Base-by-base conservation (phyloP, 2,329 filamentous ascomycete genomes). In the Fusarium denticulatum region DNA sequence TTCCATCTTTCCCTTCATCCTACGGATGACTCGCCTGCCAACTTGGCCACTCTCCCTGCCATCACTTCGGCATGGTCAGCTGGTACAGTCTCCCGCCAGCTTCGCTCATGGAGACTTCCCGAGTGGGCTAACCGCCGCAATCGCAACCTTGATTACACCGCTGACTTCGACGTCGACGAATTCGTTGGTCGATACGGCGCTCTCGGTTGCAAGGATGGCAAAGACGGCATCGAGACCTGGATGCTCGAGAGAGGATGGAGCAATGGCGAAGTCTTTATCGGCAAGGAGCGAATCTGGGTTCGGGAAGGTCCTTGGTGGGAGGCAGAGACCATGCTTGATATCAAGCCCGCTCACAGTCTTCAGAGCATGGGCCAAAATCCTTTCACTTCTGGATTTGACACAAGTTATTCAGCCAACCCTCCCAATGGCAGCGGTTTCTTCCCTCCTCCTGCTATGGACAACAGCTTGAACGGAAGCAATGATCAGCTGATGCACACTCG, bases 41-140 rank as follows among this genome's bases (percentile, higher is more conserved):
- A 88, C 65, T 84, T 98, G 28, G 92, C 93, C n/a, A 89, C 90
- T 26, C 85, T 94, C 28, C 88, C 91, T 1, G 90, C 93, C 1
- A 87, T 92, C 40, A 93, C 90, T n/a, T 93, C 94, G 4, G 90
- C 93, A 2, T 99, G 96, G 96, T 97, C 96, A 55, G 96, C 96
- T 2, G 95, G 94, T 30, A 92, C 93, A 5, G 93, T 99, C 2
- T 99, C 96, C 6, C 92, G 95, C 65, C 96, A 99, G 82, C 89
- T 99, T 24, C 93, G 96, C 24, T 90, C 95, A 6, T 99, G 96
- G 96, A 90, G 96, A 78, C 86, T 99, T 22, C 93, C 96, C 0
- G 96, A 99, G 81, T 99, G 96, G 96, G 94, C 95, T 3, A 99
- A 98, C 80, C 91, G 96, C 63, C 90, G 96, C 56, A 97, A 95